Percentiles rank a stretch among this genome's conserved stretches.
Conservation (phyloP, 2,329 filamentous ascomycete species). For the Diaporthe citrichinensis region DNA sequence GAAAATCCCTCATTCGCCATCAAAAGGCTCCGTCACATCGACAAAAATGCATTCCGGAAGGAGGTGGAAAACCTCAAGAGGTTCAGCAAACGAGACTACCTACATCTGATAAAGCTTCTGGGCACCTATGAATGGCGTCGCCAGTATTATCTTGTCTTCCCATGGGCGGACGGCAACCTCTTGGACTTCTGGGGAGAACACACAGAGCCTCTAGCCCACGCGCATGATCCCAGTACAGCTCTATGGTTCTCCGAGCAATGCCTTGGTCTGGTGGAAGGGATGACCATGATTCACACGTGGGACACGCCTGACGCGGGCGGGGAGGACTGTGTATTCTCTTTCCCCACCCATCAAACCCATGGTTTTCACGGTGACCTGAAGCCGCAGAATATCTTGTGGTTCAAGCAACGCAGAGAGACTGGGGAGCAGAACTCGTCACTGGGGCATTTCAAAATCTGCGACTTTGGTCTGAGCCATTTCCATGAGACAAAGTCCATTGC, state of each 20-base stretch:
- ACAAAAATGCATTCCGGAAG: constrained; percentile 1
- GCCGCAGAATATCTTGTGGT: constrained; percentile 16
- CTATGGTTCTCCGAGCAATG: constrained; percentile 15
- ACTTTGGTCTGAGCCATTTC: neutral
- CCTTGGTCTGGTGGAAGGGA: neutral
- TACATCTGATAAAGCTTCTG: constrained; percentile 5
- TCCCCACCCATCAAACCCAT: neutral
- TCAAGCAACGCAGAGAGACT: no score
- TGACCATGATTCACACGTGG: constrained; percentile 10
- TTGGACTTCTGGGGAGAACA: neutral
- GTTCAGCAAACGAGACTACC: neutral
- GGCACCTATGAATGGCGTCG: neutral
- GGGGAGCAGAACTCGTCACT: no score
- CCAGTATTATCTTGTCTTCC: constrained; percentile 7
- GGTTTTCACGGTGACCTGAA: constrained; percentile 17
- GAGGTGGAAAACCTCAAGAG: constrained; percentile 8
- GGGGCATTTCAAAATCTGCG: constrained; percentile 11
- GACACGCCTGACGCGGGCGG: neutral
- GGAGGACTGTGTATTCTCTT: neutral
- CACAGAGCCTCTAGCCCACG: neutral
- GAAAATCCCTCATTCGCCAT: constrained; percentile 8
- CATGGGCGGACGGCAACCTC: neutral
- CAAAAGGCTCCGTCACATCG: neutral
- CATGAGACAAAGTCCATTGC: neutral
- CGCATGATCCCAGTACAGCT: neutral